A percentile compares a stretch with the other conserved stretches of the same genome.
Evolutionary conservation across 805 yeast species (phyloP).

Genomic region (Candida corydali): DNA sequence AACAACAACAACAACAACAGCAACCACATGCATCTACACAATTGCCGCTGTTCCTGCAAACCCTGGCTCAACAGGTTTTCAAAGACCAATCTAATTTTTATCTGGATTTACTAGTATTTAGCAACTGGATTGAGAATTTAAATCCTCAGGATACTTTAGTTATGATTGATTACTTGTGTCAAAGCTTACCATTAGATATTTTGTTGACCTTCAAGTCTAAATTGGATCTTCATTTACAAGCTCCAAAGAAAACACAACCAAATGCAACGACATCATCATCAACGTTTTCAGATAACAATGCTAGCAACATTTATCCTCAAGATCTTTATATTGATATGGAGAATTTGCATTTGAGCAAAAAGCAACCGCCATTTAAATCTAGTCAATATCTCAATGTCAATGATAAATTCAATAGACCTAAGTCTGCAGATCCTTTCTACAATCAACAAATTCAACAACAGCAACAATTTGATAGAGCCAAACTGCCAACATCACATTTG

Average conservation of each 20-base stretch:
- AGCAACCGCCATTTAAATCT: background rate
- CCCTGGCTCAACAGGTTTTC: too few species aligned
- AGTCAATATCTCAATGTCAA: conserved; percentile 10
- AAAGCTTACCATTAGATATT: conserved; percentile 48
- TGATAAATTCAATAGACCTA: conserved; percentile 30
- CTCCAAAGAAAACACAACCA: conserved; percentile 9
- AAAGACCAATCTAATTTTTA: conserved; percentile 31
- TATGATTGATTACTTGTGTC: conserved; percentile 51
- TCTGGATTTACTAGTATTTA: conserved; percentile 47
- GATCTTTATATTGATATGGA: conserved; percentile 16
- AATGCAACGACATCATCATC: conserved; percentile 6
- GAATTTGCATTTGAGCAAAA: conserved; percentile 9
- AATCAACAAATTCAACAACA: conserved; percentile 15
- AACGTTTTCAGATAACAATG: background rate
- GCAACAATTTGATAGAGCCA: conserved; percentile 28
- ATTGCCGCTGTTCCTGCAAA: too few species aligned
- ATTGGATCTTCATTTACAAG: conserved; percentile 36
- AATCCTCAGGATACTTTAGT: conserved; percentile 48
- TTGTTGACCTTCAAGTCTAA: conserved; percentile 46
- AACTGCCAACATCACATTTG: conserved; percentile 39
- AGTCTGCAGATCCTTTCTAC: conserved; percentile 43
- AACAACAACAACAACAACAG: conserved; percentile 8
- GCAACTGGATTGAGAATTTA: conserved; percentile 49
- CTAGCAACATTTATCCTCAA: conserved; percentile 5
- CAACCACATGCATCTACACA: conserved; percentile 9